Conservation (phyloP, 176 grass and related monocot genomes). For the Musa schizocarpa region DNA sequence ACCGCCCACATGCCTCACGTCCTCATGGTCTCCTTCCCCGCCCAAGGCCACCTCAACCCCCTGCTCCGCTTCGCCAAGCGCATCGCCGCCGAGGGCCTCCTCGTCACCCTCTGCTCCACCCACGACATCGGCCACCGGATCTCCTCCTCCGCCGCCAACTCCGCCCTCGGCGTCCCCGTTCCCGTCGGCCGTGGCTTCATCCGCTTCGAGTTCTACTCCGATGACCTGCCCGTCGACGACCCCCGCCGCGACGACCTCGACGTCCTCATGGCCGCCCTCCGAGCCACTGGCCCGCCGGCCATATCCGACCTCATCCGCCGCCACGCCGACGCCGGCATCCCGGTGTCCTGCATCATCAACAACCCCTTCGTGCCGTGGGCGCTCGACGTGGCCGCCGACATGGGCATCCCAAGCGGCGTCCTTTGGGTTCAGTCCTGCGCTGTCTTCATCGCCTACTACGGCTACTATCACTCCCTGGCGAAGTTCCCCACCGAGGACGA, state of each 20-base stretch:
- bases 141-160: slow-evolving; percentile 9
- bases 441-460: slow-evolving; percentile 74
- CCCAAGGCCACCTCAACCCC: slow-evolving; percentile 68
- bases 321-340: slow-evolving; percentile 35
- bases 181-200: slow-evolving; percentile 34
- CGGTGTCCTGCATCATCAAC: slow-evolving; percentile 48
- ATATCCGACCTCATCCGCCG: slow-evolving; percentile 31
- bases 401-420: slow-evolving; percentile 46
- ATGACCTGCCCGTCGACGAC: slow-evolving; percentile 6
- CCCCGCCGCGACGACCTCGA: neutral
- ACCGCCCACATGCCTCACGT: slow-evolving; percentile 17
- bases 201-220: slow-evolving; percentile 63
- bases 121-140: slow-evolving; percentile 27
- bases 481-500: slow-evolving; percentile 47
- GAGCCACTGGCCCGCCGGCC: slow-evolving; percentile 1
- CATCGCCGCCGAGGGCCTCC: slow-evolving; percentile 51
- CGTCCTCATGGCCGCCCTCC: slow-evolving; percentile 30
- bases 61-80: slow-evolving; percentile 66
- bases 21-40: slow-evolving; percentile 48
- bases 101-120: slow-evolving; percentile 53
- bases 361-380: slow-evolving; percentile 73
- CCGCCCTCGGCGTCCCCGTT: slow-evolving; percentile 17
- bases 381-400: slow-evolving; percentile 35
- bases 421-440: slow-evolving; percentile 79
- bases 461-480: slow-evolving; percentile 33